Evolutionary conservation across 2,329 filamentous ascomycete species (phyloP).

Genomic region (Fusarium nisikadoi): DNA sequence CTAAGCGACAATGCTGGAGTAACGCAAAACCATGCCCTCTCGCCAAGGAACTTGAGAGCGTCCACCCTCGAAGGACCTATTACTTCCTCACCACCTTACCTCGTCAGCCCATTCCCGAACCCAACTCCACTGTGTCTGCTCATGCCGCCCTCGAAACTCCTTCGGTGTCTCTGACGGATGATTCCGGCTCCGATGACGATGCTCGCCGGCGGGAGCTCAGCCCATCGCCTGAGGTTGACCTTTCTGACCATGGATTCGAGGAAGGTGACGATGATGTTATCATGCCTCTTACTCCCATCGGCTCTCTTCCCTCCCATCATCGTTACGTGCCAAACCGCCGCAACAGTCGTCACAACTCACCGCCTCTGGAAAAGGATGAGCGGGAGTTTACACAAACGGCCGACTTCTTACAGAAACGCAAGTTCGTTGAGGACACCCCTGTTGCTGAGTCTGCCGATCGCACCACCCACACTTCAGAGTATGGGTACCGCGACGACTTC

Average conservation of each 20-base stretch:
- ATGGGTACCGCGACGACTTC: constrained; percentile 58
- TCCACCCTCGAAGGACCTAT: constrained; percentile 94
- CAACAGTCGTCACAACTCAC: constrained; percentile 76
- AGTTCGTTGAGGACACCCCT: constrained; percentile 59
- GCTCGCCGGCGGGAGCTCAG: constrained; percentile 78
- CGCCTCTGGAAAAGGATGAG: constrained; percentile 92
- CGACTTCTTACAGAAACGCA: constrained; percentile 78
- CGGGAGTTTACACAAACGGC: constrained; percentile 97
- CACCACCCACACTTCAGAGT: constrained; percentile 46
- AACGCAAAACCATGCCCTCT: constrained; percentile 84
- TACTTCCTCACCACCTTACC: constrained; percentile 93
- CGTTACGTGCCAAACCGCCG: constrained; percentile 51
- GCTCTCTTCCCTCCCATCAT: constrained; percentile 68
- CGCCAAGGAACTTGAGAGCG: constrained; percentile 90
- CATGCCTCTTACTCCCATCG: constrained; percentile 70
- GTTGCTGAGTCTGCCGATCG: constrained; percentile 47
- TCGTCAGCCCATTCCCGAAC: constrained; percentile 78
- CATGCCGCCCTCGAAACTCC: constrained; percentile 76
- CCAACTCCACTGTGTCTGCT: constrained; percentile 46
- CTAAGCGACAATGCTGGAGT: constrained; percentile 87
- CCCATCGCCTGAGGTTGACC: constrained; percentile 91
- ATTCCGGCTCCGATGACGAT: constrained; percentile 74
- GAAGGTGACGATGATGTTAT: constrained; percentile 70
- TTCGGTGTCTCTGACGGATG: constrained; percentile 73
- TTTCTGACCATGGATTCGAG: constrained; percentile 88